phyloP scores from a whole-genome alignment of 2,329 filamentous ascomycete genomes.

The Aspergillus bombycis region DNA sequence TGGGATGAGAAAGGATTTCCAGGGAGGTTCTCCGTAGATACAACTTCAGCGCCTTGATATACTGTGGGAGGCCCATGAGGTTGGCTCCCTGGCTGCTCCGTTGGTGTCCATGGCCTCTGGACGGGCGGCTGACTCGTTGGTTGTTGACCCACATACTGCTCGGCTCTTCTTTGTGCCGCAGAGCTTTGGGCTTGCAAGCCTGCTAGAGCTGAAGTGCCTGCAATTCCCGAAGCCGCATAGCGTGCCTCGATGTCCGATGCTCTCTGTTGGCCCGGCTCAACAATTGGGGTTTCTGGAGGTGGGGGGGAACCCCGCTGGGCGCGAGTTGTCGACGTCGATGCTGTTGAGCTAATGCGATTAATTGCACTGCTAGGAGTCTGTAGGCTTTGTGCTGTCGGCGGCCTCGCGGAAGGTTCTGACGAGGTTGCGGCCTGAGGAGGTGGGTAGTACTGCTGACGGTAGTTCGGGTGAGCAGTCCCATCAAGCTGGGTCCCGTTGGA shows the following conservation, averaged over 20 bases:
- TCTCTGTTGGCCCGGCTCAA: constrained; percentile 70
- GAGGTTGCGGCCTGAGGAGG: constrained; percentile 47
- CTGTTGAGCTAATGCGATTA: constrained; percentile 74
- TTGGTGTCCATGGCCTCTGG: constrained; percentile 86
- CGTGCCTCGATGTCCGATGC: constrained; percentile 85
- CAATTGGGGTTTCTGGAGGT: constrained; percentile 87
- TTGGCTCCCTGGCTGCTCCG: constrained; percentile 81
- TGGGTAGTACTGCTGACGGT: constrained; percentile 66
- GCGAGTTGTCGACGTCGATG: constrained; percentile 89
- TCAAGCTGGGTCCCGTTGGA: constrained; percentile 28
- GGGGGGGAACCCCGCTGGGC: constrained; percentile 92
- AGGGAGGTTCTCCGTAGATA: constrained; percentile 50
- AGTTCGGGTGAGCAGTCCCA: constrained; percentile 53
- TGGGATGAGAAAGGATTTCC: constrained; percentile 38
- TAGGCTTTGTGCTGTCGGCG: constrained; percentile 38
- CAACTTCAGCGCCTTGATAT: constrained; percentile 81
- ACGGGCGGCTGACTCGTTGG: constrained; percentile 41
- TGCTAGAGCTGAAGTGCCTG: constrained; percentile 79
- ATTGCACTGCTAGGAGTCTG: constrained; percentile 58
- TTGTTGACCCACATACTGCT: constrained; percentile 69
- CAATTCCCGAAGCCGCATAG: constrained; percentile 89
- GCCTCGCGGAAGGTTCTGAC: constrained; percentile 26
- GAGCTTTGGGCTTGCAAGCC: constrained; percentile 75
- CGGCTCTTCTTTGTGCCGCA: constrained; percentile 77
- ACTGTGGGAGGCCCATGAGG: constrained; percentile 88